Base-by-base conservation (phyloP, 371 early-diverging fungal species). In the Apophysomyces variabilis region DNA sequence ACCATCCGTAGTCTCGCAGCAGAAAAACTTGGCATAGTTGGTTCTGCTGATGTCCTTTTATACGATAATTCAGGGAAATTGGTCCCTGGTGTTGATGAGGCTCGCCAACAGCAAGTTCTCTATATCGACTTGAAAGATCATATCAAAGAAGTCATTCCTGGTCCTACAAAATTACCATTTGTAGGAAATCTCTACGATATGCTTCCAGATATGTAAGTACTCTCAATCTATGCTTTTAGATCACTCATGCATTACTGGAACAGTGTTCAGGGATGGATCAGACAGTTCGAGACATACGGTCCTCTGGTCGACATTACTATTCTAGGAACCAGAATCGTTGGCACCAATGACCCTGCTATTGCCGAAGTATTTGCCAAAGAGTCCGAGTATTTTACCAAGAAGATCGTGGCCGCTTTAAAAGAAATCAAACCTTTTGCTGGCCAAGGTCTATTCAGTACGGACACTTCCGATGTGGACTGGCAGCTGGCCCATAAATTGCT, bases 401-500 rank as follows among this genome's bases (percentile, higher is more conserved):
- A 66, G 6, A 62, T 80, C 0, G 36, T 21, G 16, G 59, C 65
- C 13, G 60, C 59, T 0, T 66, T 77, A 16, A 9, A 14, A n/a
- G 82, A 78, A 56, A 21, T 76, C 18, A 69, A 75, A 37, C 18
- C 58, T 0, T 61, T 82, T 26, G 76, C 58, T 11, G 79, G 79
- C 13, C 71, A 75, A 41, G 78, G 77, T 18, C 66, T 80, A 8
- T 77, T 85, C 57, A 85, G 83, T 9, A 71, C 74, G 13, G 66
- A 79, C 41, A 73, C 76, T 37, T 67, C 66, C 38, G 78, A 79
- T 45, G 60, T 65, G 7, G 73, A 83, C n/a, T 85, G 85, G 85
- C 60, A 68, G 21, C 67, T 80, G 6, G 85, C 76, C 8, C 85
- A 85, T 66, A 80, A 80, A 61, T 62, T 85, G 16, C 60, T 85